Evolutionary conservation across 805 yeast genomes (phyloP).

Genomic region (Nakazawaea ishiwadae): DNA sequence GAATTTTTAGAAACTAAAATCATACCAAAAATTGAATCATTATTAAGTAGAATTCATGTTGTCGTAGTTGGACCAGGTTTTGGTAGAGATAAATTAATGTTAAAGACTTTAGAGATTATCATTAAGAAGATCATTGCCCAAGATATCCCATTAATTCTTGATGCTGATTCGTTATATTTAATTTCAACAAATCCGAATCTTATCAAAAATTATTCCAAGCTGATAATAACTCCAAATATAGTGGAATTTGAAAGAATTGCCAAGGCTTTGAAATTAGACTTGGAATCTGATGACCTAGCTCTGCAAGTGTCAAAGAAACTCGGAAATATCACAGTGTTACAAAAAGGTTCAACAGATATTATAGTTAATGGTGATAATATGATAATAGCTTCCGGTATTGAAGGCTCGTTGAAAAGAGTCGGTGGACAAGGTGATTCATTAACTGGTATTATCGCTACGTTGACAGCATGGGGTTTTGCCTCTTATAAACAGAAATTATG

Average conservation of each 20-base stretch:
- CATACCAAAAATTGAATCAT: constrained; percentile 46
- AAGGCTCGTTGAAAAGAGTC: constrained; percentile 75
- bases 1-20: constrained; percentile 37
- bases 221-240: constrained; percentile 85
- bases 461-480: constrained; percentile 74
- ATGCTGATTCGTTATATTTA: constrained; percentile 84
- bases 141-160: constrained; percentile 70
- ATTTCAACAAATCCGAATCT: constrained; percentile 54
- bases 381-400: constrained; percentile 34
- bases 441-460: constrained; percentile 79
- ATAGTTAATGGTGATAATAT: constrained; percentile 47
- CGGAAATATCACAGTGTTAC: constrained; percentile 57
- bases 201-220: constrained; percentile 48
- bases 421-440: constrained; percentile 98
- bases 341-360: constrained; percentile 68
- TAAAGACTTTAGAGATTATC: constrained; percentile 51
- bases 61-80: constrained; percentile 92
- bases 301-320: constrained; percentile 41
- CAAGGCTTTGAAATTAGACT: constrained; percentile 37
- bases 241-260: constrained; percentile 74
- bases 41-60: constrained; percentile 69
- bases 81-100: constrained; percentile 75
- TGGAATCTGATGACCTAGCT: constrained; percentile 27
- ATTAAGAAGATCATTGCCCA: constrained; percentile 52
- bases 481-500: constrained; percentile 56